Conservation (phyloP, 129 eudicot genomes). For the Ambrosia trifida region DNA sequence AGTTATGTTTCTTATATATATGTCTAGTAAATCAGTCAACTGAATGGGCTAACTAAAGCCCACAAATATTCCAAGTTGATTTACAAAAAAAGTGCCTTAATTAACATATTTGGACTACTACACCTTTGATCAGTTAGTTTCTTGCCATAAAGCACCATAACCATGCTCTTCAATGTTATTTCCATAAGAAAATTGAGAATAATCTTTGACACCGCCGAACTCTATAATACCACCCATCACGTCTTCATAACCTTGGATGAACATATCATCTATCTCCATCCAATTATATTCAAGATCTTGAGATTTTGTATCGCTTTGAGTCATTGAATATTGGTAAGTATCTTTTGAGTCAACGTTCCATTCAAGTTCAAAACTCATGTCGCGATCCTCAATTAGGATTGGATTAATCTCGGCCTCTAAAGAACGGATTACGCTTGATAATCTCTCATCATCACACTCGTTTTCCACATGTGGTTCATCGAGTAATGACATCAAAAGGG, state of each 20-base stretch:
- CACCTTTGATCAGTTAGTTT: conserved; percentile 27
- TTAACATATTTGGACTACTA: conserved; percentile 29
- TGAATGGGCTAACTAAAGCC: conserved; percentile 12
- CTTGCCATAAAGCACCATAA: conserved; percentile 47
- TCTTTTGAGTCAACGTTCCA: conserved; percentile 35
- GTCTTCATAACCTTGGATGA: conserved; percentile 33
- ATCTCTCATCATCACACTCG: conserved; percentile 53
- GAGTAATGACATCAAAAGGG: conserved; percentile 57
- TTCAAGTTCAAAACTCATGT: conserved; percentile 31
- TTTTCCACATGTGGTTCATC: conserved; percentile 57
- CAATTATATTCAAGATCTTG: conserved; percentile 45
- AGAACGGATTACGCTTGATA: conserved; percentile 53
- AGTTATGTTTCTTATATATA: conserved; percentile 1
- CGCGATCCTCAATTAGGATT: conserved; percentile 23
- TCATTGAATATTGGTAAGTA: conserved; percentile 20
- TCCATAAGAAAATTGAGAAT: conserved; percentile 31
- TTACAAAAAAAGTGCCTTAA: conserved; percentile 31
- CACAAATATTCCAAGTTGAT: conserved; percentile 30
- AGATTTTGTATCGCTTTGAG: conserved; percentile 25
- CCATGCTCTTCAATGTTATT: conserved; percentile 41
- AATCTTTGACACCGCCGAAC: conserved; percentile 34
- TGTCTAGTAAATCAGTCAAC: conserved; percentile 2
- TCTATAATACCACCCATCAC: conserved; percentile 34
- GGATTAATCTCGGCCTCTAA: conserved; percentile 63
- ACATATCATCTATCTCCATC: conserved; percentile 55